Conservation (phyloP, 805 yeast genomes). For the Hanseniaspora thailandica region DNA sequence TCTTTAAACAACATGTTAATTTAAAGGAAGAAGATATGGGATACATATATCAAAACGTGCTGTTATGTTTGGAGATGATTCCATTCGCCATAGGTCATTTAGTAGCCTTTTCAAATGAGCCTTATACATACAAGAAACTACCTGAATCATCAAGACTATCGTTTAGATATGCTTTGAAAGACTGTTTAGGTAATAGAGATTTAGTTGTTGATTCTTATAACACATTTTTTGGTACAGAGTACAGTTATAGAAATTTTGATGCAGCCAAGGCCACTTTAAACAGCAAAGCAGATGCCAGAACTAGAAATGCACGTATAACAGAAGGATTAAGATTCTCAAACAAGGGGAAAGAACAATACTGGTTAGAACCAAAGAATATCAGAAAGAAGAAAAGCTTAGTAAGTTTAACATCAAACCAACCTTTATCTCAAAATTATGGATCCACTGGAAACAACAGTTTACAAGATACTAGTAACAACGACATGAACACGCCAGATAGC, state of each 20-base stretch:
- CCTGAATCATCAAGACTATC: constrained; percentile 63
- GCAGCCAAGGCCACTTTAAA: constrained; percentile 53
- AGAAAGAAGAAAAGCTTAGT: background rate
- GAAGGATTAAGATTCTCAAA: constrained; percentile 74
- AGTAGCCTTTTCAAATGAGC: constrained; percentile 67
- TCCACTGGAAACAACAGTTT: background rate
- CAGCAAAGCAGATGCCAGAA: constrained; percentile 55
- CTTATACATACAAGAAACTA: constrained; percentile 47
- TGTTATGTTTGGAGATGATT: constrained; percentile 72
- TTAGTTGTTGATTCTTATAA: constrained; percentile 62
- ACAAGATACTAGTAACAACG: background rate
- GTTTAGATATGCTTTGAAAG: constrained; percentile 54
- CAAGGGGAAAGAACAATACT: constrained; percentile 70
- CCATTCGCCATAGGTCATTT: constrained; percentile 84
- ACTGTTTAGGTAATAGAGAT: constrained; percentile 68
- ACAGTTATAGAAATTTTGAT: constrained; percentile 75
- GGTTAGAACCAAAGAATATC: constrained; percentile 37
- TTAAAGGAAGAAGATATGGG: constrained; percentile 34
- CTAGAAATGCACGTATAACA: constrained; percentile 56
- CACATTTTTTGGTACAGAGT: constrained; percentile 58
- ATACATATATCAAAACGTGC: constrained; percentile 58
- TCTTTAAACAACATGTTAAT: constrained; percentile 28
- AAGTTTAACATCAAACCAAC: background rate
- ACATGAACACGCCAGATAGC: background rate
- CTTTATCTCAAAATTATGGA: background rate